phyloP scores from a whole-genome alignment of 257 asterid species.

The Schizonepeta tenuifolia region DNA sequence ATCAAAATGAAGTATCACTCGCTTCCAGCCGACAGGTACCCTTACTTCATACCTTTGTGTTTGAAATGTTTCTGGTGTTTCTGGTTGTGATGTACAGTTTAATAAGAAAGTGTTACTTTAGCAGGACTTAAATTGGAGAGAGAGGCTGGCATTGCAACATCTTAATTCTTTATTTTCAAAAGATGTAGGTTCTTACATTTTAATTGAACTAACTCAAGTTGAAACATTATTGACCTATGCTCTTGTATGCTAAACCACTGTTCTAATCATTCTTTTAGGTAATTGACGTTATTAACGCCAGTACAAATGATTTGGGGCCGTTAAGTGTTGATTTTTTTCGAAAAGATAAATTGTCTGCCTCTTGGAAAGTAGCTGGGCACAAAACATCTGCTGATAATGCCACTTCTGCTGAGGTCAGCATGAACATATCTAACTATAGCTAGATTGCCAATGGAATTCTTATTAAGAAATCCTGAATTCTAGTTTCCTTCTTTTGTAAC shows the following conservation, averaged over 20 bases:
- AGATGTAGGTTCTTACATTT: slow-evolving; percentile 52
- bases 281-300: slow-evolving; percentile 68
- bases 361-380: slow-evolving; percentile 66
- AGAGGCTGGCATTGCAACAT: slow-evolving; percentile 64
- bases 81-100: slow-evolving; percentile 29
- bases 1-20: slow-evolving; percentile 40
- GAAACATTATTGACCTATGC: slow-evolving; percentile 13
- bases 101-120: slow-evolving; percentile 25
- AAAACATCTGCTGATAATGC: slow-evolving; percentile 43
- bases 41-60: slow-evolving; percentile 26
- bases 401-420: slow-evolving; percentile 59
- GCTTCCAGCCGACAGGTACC: slow-evolving; percentile 57
- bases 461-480: slow-evolving; percentile 35
- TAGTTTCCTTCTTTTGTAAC: slow-evolving; percentile 29
- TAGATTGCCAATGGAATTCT: slow-evolving; percentile 22
- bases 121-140: slow-evolving; percentile 76
- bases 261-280: slow-evolving; percentile 53
- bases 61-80: slow-evolving; percentile 9
- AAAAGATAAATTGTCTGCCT: slow-evolving; percentile 70
- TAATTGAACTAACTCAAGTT: slow-evolving; percentile 9
- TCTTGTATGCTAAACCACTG: slow-evolving; percentile 23
- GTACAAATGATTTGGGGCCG: slow-evolving; percentile 76
- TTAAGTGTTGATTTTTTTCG: slow-evolving; percentile 66
- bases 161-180: slow-evolving; percentile 65
- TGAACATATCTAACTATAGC: slow-evolving; percentile 19